Conservation (phyloP, 1,284 basidiomycete species). For the Pterulicium gracile region DNA sequence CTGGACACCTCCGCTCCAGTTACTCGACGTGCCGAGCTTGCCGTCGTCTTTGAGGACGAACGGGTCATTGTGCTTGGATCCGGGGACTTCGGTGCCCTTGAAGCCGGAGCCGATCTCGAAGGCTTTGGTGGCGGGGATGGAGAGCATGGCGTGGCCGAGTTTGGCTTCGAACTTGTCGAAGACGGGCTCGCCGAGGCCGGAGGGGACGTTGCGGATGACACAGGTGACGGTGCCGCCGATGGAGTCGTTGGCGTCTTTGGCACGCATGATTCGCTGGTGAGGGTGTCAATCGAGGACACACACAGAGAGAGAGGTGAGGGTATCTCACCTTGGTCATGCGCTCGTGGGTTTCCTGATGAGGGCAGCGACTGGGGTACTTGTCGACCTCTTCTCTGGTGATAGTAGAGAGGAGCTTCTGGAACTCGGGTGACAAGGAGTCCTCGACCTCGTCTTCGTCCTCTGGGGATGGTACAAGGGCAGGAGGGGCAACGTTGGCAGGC, state of each 20-base stretch:
- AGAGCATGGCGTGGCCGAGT: constrained; percentile 96
- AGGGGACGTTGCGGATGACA: constrained; percentile 84
- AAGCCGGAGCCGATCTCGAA: constrained; percentile 99
- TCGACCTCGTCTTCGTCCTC: constrained; percentile 15
- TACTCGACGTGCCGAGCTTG: constrained; percentile 76
- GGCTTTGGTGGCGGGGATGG: constrained; percentile 96
- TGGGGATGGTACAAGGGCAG: constrained; percentile 22
- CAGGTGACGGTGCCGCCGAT: constrained; percentile 98
- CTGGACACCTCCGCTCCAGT: constrained; percentile 97
- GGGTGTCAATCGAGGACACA: constrained; percentile 8
- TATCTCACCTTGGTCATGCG: constrained; percentile 75
- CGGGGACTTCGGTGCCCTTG: constrained; percentile 90
- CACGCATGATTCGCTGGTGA: constrained; percentile 79
- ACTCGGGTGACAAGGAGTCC: constrained; percentile 79
- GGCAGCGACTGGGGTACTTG: constrained; percentile 82
- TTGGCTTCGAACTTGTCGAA: constrained; percentile 99
- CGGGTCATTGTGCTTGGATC: constrained; percentile 88
- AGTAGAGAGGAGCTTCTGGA: constrained; percentile 68
- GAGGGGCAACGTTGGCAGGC: constrained; percentile 36
- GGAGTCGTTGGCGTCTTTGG: constrained; percentile 86
- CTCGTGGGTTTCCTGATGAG: constrained; percentile 79
- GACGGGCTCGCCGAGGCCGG: constrained; percentile 92
- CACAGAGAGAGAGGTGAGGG: constrained; percentile 4
- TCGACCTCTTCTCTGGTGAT: constrained; percentile 88
- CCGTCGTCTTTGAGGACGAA: constrained; percentile 64